phyloP scores from a whole-genome alignment of 108 stramenopile genomes.

The Cyclotella sp. region DNA sequence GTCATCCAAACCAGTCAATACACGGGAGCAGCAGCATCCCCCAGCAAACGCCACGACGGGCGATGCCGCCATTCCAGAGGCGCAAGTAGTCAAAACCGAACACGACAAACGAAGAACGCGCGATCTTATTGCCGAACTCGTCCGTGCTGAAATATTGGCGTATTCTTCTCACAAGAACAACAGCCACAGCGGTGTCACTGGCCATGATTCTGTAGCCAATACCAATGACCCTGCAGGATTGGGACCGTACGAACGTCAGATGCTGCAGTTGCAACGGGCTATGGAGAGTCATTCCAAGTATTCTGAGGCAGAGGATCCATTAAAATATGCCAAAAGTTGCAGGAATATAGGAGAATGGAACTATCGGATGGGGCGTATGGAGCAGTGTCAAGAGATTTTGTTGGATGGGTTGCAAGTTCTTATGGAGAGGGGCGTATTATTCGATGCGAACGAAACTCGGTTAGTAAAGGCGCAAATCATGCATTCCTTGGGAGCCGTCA shows the following conservation, averaged over 20 bases:
- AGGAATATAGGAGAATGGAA: conserved; percentile 36
- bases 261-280: conserved; percentile 12
- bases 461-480: conserved; percentile 24
- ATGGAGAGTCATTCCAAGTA: conserved; percentile 7
- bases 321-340: conserved; percentile 27
- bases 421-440: not conserved
- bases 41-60: not conserved
- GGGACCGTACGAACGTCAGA: conserved; percentile 34
- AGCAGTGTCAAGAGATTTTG: conserved; percentile 30
- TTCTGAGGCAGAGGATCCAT: not conserved
- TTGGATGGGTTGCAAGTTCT: conserved; percentile 26
- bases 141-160: conserved; percentile 33
- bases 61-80: conserved; percentile 15
- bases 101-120: conserved; percentile 33
- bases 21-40: too few species aligned
- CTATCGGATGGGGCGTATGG: conserved; percentile 45
- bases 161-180: not conserved
- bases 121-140: conserved; percentile 30
- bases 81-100: conserved; percentile 39
- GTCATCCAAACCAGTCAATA: not conserved
- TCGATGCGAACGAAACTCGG: not conserved
- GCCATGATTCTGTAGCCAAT: not conserved
- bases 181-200: not conserved
- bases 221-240: not conserved
- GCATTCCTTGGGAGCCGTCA: conserved; percentile 40